phyloP scores from a whole-genome alignment of 495 filamentous ascomycete genomes.

The Podospora anserina region DNA sequence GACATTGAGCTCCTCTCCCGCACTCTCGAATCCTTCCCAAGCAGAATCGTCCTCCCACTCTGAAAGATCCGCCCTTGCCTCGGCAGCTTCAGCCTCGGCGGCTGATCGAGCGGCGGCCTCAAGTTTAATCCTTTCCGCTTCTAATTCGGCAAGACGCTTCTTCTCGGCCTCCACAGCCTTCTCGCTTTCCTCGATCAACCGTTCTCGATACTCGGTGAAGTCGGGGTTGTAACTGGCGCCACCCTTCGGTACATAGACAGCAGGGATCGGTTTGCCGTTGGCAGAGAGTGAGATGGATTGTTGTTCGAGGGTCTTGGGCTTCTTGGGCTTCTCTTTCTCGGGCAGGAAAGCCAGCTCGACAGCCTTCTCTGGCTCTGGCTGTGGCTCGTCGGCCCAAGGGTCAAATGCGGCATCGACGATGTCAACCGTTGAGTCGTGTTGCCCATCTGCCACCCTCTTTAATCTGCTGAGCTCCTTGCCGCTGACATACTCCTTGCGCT shows the following conservation, averaged over 20 bases:
- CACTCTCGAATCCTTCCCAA: constrained; percentile 80
- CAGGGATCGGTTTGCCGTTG: constrained; percentile 70
- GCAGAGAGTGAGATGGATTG: constrained; percentile 76
- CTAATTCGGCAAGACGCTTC: constrained; percentile 66
- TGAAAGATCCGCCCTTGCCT: constrained; percentile 63
- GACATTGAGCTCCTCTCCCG: constrained; percentile 57
- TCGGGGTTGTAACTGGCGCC: constrained; percentile 89
- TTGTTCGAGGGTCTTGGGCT: constrained; percentile 71
- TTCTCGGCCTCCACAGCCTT: constrained; percentile 77
- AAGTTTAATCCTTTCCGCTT: constrained; percentile 54
- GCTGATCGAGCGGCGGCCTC: constrained; percentile 54
- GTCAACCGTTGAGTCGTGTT: constrained; percentile 54
- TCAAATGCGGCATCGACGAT: constrained; percentile 62
- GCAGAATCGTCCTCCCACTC: constrained; percentile 81
- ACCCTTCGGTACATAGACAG: constrained; percentile 72
- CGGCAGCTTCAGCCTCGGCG: constrained; percentile 59
- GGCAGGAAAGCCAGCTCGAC: constrained; percentile 52
- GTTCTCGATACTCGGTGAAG: constrained; percentile 76
- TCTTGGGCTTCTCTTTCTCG: constrained; percentile 60
- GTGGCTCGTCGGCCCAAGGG: constrained; percentile 63
- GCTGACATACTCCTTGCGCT: constrained; percentile 69
- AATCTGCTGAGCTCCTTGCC: constrained; percentile 75
- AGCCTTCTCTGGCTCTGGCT: constrained; percentile 42
- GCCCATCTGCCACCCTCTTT: constrained; percentile 71
- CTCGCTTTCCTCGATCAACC: constrained; percentile 67